Conservation (phyloP, 2,329 filamentous ascomycete species). For the Nigrograna mackinnonii region DNA sequence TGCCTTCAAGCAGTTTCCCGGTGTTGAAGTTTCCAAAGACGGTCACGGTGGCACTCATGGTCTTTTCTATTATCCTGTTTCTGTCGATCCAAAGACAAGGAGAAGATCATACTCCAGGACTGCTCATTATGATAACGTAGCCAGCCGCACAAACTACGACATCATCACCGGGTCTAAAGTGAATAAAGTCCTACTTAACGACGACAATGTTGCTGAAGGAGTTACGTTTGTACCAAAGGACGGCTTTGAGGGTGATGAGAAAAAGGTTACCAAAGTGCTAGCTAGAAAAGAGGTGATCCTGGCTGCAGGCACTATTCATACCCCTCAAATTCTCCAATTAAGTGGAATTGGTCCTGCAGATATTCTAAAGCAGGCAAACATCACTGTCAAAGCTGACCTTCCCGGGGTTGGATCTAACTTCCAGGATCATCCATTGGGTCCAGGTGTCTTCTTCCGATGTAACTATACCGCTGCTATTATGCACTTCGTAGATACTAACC, state of each 20-base stretch:
- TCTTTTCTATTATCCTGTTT: constrained; percentile 7
- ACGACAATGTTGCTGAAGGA: not conserved
- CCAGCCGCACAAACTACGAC: constrained; percentile 4
- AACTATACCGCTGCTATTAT: constrained; percentile 15
- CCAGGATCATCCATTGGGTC: constrained; percentile 18
- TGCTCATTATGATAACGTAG: not conserved
- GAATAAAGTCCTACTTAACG: constrained; percentile 4
- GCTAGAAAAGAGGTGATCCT: constrained; percentile 57
- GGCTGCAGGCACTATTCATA: constrained; percentile 58
- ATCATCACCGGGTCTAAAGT: constrained; percentile 1
- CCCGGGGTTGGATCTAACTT: constrained; percentile 18
- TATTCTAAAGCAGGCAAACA: constrained; percentile 5
- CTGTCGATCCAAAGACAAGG: constrained; percentile 5
- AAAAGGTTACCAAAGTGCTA: constrained; percentile 22
- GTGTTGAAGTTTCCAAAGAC: constrained; percentile 6
- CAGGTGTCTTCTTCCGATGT: constrained; percentile 19
- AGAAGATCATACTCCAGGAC: constrained; percentile 9
- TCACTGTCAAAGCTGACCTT: constrained; percentile 9
- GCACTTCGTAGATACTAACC: constrained; percentile 20
- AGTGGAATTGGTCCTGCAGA: constrained; percentile 57
- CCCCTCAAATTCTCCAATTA: constrained; percentile 64
- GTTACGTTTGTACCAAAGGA: not conserved
- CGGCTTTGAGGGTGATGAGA: constrained; percentile 35
- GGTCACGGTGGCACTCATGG: constrained; percentile 4
- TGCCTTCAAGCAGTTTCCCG: not conserved